Evolutionary conservation across 805 yeast species (phyloP), one percentile per base, ranked within the genome.

Genomic region (Kluyveromyces siamensis): DNA sequence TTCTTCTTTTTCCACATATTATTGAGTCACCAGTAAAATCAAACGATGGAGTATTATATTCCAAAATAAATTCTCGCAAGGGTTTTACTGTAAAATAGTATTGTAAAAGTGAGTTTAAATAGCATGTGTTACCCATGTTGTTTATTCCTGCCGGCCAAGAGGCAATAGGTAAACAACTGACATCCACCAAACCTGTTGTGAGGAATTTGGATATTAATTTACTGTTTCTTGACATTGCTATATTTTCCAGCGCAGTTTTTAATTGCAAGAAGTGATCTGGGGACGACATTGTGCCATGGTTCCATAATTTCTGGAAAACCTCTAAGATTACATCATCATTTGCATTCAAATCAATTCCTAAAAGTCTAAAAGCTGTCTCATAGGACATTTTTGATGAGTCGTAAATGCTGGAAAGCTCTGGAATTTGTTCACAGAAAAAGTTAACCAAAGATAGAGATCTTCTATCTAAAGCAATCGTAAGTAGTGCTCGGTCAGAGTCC

Each of bases 81-180:
- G 96, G 97, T 48, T 79, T 78, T 41, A 93, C 79, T 7, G 88
- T 84, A 69, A 89, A 93, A 64, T 88, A 91, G 60, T 84, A 91
- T 62, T 91, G 99, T 40, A 91, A 69, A 44, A 93, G 71, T 0
- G 98, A 91, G 63, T 93, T 93, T 64, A 93, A 72, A 57, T 90
- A 90, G 66, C 99, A 93, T 0, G 99, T 91, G 62, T 93, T 93
- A 21, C 99, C 99, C 52, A 89, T 90, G 62, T 93, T 93, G 65
- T 84, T 87, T 60, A 93, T 73, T 0, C 99, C 99, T 3, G 88
- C 87, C 0, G 99, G 99, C 79, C 91, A 82, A 45, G 78, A 75
- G 14, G 77, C 81, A 0, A 80, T 76, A 0, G 89, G 82, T 17
- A 85, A 64, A 1, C 75, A 64, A 9, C 74, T 67, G 5, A 80